Evolutionary conservation across 108 stramenopile genomes (phyloP), one percentile per base, ranked within the genome.

Genomic region (Nannochloropsis gaditana): DNA sequence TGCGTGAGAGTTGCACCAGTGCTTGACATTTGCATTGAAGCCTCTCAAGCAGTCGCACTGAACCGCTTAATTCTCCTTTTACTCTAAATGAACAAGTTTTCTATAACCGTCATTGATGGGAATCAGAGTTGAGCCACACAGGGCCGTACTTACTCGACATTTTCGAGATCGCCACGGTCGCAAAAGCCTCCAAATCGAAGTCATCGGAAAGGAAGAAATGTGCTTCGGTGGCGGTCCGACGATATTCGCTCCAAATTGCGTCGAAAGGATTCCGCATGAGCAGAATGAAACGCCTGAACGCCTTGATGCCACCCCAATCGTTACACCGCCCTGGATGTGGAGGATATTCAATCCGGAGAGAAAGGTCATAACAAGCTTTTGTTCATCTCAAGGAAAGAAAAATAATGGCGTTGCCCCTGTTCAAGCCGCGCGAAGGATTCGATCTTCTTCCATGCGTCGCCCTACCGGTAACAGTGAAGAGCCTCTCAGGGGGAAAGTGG

Each of bases 181-280:
- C 6, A n/a, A 73, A 73, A n/a, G 59, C 59, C 4, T 15, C 59
- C 19, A 73, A 73, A n/a, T 73, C 59, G n/a, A 73, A 73, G 59
- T 4, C 59, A 6, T 73, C 59, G 59, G 19, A n/a, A 73, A n/a
- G 15, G 6, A 73, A n/a, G 2, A 73, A 2, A 73, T 73, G 59
- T n/a, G 59, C n/a, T 31, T 31, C 31, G 19, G 59, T 73, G 15
- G n/a, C 59, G n/a, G 59, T 73, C 59, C 59, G 15, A n/a, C 59
- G 59, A 73, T 73, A 73, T 6, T 73, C 59, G 59, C 59, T 73
- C 59, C 59, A 73, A 73, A 73, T 73, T 15, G 59, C 59, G 59
- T 73, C 59, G n/a, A 73, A 73, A n/a, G 59, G 59, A 73, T 73
- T 73, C 2, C 59, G 59, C 59, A n/a, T 73, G 19, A 73, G 59